A percentile compares a stretch with the other conserved stretches of the same genome.
phyloP scores from a whole-genome alignment of 441 rosid genomes.

The Adansonia rubrostipa region DNA sequence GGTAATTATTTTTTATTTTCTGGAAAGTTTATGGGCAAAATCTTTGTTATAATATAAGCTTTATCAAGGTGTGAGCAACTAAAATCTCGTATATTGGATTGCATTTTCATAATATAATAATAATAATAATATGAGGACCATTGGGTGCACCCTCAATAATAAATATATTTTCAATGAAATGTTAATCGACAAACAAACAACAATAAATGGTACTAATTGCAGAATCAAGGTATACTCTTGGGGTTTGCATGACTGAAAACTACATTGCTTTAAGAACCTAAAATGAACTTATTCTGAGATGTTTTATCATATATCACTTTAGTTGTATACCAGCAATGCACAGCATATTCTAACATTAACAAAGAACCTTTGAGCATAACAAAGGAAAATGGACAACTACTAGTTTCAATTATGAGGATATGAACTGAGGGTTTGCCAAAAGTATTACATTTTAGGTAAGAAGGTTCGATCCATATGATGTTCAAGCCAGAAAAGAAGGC shows the following conservation, averaged over 20 bases:
- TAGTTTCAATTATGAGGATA: not conserved
- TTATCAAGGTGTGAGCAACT: not conserved
- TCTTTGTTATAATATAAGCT: not conserved
- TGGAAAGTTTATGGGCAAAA: not conserved
- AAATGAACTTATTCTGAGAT: not conserved
- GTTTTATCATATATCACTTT: not conserved
- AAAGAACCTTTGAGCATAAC: not conserved
- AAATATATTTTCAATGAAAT: not conserved
- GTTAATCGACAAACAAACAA: no score
- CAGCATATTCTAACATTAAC: not conserved
- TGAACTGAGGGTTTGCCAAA: not conserved
- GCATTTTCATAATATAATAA: not conserved
- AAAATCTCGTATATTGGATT: not conserved
- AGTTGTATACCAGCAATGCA: not conserved
- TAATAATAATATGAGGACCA: not conserved
- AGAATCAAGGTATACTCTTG: not conserved
- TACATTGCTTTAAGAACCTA: not conserved
- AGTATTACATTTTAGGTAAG: not conserved
- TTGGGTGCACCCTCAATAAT: conserved; percentile 5
- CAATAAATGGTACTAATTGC: not conserved
- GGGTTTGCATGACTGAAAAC: not conserved
- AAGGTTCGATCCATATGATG: not conserved
- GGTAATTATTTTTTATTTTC: not conserved
- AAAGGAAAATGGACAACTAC: not conserved
- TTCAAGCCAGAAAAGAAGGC: not conserved